Conservation (phyloP, 1,284 basidiomycete genomes). For the Trichosporon ovoides region DNA sequence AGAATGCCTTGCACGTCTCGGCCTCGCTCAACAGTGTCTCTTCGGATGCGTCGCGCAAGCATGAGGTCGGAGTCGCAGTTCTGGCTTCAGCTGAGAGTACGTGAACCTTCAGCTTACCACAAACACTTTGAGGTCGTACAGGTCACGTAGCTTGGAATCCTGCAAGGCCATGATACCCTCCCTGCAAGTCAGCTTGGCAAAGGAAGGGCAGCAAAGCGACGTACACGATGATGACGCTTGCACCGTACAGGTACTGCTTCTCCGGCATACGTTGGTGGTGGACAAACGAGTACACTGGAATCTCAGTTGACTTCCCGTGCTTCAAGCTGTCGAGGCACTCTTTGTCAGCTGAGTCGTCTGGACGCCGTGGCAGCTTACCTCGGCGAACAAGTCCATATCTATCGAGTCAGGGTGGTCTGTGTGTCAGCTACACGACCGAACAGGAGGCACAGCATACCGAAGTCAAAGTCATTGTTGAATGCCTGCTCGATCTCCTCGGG, state of each 20-base stretch:
- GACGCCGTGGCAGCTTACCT: slow-evolving; percentile 50
- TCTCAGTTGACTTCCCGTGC: slow-evolving; percentile 59
- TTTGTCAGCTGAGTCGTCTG: slow-evolving; percentile 13
- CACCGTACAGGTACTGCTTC: slow-evolving; percentile 89
- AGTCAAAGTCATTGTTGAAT: slow-evolving; percentile 77
- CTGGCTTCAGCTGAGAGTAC: slow-evolving; percentile 18
- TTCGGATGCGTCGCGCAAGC: slow-evolving; percentile 83
- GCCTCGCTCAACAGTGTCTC: slow-evolving; percentile 84
- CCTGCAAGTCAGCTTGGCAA: slow-evolving; percentile 20
- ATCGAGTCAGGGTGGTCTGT: slow-evolving; percentile 85
- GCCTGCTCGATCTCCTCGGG: slow-evolving; percentile 74
- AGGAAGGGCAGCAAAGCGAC: neutral
- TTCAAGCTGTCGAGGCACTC: slow-evolving; percentile 85
- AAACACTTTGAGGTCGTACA: slow-evolving; percentile 86
- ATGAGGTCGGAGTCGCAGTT: slow-evolving; percentile 90
- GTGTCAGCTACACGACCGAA: neutral
- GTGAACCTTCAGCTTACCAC: slow-evolving; percentile 21
- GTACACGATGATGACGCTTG: slow-evolving; percentile 83
- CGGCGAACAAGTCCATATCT: slow-evolving; percentile 79
- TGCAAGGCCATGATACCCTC: slow-evolving; percentile 91
- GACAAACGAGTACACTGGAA: slow-evolving; percentile 90
- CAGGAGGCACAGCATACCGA: slow-evolving; percentile 51
- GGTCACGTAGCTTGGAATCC: slow-evolving; percentile 65
- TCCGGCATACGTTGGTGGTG: slow-evolving; percentile 82
- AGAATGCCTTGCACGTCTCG: slow-evolving; percentile 79